Evolutionary conservation across 257 asterid species (phyloP).

Genomic region (Fraxinus cuspidata): DNA sequence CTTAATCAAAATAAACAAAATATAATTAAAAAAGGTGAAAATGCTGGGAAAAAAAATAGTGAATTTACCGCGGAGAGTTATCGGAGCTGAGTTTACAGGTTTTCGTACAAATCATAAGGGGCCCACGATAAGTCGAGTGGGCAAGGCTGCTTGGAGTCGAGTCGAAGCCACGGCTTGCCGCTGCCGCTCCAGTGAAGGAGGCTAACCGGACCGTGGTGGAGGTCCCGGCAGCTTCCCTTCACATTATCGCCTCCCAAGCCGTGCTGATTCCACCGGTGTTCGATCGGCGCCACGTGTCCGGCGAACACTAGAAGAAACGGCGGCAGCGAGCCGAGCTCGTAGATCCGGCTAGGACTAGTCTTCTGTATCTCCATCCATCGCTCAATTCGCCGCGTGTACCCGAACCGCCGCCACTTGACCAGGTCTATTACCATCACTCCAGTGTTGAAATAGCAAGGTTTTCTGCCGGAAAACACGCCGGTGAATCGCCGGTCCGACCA

Average conservation of each 20-base stretch:
- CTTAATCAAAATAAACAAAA: neutral
- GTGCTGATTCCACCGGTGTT: conserved; percentile 37
- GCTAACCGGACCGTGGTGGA: conserved; percentile 32
- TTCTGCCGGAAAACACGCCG: conserved; percentile 22
- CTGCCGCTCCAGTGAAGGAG: conserved; percentile 40
- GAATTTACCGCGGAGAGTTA: conserved; percentile 6
- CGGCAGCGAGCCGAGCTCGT: conserved; percentile 31
- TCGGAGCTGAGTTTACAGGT: neutral
- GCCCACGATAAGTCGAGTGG: conserved; percentile 36
- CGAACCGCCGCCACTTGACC: conserved; percentile 25
- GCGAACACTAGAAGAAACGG: conserved; percentile 30
- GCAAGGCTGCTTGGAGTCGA: conserved; percentile 26
- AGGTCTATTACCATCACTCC: conserved; percentile 30
- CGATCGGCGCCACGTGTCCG: conserved; percentile 32
- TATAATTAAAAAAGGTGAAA: neutral
- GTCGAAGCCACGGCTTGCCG: conserved; percentile 37
- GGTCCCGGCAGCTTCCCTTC: conserved; percentile 30
- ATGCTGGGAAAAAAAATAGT: neutral
- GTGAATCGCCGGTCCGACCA: conserved; percentile 22
- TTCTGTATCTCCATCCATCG: conserved; percentile 32
- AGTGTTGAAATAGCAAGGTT: conserved; percentile 28
- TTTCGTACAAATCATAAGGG: conserved; percentile 28
- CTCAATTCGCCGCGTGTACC: conserved; percentile 29
- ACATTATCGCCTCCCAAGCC: conserved; percentile 36
- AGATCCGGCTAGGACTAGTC: conserved; percentile 16